Conservation (phyloP, 257 asterid genomes). For the Schizonepeta tenuifolia region DNA sequence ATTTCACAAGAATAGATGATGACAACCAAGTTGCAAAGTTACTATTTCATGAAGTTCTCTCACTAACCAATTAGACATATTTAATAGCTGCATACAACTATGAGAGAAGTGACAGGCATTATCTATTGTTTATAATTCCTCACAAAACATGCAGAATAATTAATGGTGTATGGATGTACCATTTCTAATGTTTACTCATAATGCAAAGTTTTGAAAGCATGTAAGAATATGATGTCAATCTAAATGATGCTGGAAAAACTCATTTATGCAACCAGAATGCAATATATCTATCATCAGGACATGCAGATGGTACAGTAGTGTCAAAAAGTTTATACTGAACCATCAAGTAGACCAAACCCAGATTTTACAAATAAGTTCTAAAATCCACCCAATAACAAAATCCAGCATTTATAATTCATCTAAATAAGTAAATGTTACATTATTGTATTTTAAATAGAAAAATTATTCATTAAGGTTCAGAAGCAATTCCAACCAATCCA, state of each 20-base stretch:
- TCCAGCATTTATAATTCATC: background rate
- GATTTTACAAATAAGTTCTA: background rate
- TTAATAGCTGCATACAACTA: background rate
- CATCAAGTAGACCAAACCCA: constrained; percentile 9
- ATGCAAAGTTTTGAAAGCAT: background rate
- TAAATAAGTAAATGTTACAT: background rate
- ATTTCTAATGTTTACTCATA: background rate
- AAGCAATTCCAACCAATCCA: background rate
- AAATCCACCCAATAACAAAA: background rate
- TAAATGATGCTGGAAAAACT: background rate
- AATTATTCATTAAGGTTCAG: background rate
- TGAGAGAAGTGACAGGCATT: background rate
- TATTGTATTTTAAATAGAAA: background rate
- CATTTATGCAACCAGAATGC: constrained; percentile 7
- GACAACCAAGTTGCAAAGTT: constrained; percentile 11
- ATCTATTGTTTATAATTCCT: background rate
- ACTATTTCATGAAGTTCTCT: constrained; percentile 14
- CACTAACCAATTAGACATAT: constrained; percentile 1
- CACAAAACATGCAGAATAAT: constrained; percentile 10
- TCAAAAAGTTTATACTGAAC: background rate
- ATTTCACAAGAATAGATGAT: constrained; percentile 17
- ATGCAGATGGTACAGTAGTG: background rate
- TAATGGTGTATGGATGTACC: too few species aligned
- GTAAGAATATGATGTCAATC: background rate
- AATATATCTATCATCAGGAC: background rate